Evolutionary conservation across 192 early-diverging fungal species (phyloP).

Genomic region (Lunasporangiospora selenospora): DNA sequence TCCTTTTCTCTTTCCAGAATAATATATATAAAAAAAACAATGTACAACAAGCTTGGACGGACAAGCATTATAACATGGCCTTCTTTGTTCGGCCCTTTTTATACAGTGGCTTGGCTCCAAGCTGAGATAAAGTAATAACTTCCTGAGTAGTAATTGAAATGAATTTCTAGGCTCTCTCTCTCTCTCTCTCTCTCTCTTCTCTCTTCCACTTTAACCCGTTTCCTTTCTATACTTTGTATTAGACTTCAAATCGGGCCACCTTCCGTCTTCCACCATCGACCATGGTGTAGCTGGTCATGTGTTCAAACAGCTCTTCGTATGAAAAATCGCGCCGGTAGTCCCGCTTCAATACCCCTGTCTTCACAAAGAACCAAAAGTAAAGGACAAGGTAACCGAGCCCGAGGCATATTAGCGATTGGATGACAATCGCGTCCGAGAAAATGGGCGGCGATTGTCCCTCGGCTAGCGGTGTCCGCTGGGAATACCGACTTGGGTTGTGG

Average conservation of each 20-base stretch:
- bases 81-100: no score
- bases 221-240: no score
- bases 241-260: constrained; percentile 27
- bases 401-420: neutral
- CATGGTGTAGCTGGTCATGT: constrained; percentile 5
- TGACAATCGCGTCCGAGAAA: constrained; percentile 16
- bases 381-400: constrained; percentile 3
- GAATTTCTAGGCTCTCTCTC: no score
- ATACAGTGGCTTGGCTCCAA: no score
- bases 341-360: constrained; percentile 11
- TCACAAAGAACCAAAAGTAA: constrained; percentile 39
- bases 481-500: constrained; percentile 28
- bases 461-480: constrained; percentile 7
- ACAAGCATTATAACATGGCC: no score
- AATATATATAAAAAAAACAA: neutral
- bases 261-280: constrained; percentile 27
- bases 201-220: no score
- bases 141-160: no score
- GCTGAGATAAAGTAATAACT: no score
- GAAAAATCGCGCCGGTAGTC: constrained; percentile 35
- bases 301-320: constrained; percentile 38
- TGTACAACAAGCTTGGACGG: no score
- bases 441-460: constrained; percentile 23
- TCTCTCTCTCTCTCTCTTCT: no score
- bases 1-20: neutral